Conservation (phyloP, 169 alveolate species). For the Cryptosporidium sp. region DNA sequence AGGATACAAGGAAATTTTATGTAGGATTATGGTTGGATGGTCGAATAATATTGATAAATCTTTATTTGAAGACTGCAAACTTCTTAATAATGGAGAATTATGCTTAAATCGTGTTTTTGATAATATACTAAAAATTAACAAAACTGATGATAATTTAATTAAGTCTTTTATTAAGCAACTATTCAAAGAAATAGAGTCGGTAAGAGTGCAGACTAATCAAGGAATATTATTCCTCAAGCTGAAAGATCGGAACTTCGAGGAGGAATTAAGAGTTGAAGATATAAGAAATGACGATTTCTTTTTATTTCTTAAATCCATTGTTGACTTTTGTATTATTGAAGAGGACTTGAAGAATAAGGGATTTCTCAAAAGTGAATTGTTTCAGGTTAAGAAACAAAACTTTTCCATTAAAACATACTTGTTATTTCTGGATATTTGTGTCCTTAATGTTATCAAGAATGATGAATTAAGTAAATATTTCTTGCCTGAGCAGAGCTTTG, state of each 20-base stretch:
- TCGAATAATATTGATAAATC: not conserved
- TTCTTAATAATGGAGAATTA: not conserved
- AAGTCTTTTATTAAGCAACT: constrained; percentile 1
- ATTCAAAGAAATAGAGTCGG: not conserved
- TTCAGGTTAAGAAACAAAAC: not conserved
- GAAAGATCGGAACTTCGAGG: not conserved
- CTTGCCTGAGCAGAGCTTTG: not conserved
- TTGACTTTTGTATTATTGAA: not conserved
- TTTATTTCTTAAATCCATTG: not conserved
- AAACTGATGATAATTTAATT: not conserved
- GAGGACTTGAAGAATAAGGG: not conserved
- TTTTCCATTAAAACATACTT: not conserved
- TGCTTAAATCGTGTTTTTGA: not conserved
- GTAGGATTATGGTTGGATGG: constrained; percentile 11
- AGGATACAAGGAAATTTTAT: constrained; percentile 30
- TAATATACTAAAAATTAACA: not conserved
- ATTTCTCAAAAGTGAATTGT: not conserved
- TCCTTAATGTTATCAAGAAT: not conserved
- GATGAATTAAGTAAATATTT: not conserved
- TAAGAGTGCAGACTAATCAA: not conserved
- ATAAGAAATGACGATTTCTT: not conserved
- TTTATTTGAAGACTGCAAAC: too few species aligned
- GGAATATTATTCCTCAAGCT: not conserved
- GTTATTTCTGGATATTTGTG: constrained; percentile 11
- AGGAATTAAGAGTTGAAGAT: not conserved